Evolutionary conservation across 2,329 filamentous ascomycete genomes (phyloP).

Genomic region (Cordyceps pruinosa): DNA sequence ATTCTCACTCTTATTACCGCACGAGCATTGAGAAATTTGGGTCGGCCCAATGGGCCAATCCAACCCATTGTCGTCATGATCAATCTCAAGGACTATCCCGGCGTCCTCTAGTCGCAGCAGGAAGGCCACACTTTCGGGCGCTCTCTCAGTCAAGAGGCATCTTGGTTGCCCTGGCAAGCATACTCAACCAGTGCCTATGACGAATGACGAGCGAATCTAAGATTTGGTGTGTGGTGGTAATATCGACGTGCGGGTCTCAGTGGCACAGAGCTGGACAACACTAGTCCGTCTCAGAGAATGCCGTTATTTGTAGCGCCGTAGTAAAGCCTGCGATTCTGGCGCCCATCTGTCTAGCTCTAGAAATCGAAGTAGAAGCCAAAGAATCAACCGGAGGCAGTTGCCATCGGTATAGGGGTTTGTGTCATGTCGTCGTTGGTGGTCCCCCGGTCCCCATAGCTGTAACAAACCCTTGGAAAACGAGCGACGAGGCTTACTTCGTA

Average conservation of each 20-base stretch:
- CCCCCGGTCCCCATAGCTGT: too few species aligned
- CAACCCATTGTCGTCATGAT: neutral
- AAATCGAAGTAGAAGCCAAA: neutral
- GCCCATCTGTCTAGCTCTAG: too few species aligned
- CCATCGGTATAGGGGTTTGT: too few species aligned
- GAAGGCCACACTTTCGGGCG: neutral
- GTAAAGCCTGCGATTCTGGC: too few species aligned
- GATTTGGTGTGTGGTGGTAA: constrained; percentile 7
- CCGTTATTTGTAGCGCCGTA: neutral
- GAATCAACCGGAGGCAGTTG: too few species aligned
- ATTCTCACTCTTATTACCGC: neutral
- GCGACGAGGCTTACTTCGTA: neutral
- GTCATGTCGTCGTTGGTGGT: too few species aligned
- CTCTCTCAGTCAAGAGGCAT: neutral
- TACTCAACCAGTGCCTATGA: neutral
- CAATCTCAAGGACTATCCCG: neutral
- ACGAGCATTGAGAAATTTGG: neutral
- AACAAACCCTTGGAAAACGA: neutral
- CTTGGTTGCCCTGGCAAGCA: constrained; percentile 8
- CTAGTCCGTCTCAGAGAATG: neutral
- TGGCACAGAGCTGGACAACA: neutral
- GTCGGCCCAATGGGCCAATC: neutral
- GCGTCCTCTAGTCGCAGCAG: neutral
- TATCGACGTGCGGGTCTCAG: constrained; percentile 1
- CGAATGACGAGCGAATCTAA: constrained; percentile 2